Conservation (phyloP, 768 basidiomycete genomes). For the Postia placenta region DNA sequence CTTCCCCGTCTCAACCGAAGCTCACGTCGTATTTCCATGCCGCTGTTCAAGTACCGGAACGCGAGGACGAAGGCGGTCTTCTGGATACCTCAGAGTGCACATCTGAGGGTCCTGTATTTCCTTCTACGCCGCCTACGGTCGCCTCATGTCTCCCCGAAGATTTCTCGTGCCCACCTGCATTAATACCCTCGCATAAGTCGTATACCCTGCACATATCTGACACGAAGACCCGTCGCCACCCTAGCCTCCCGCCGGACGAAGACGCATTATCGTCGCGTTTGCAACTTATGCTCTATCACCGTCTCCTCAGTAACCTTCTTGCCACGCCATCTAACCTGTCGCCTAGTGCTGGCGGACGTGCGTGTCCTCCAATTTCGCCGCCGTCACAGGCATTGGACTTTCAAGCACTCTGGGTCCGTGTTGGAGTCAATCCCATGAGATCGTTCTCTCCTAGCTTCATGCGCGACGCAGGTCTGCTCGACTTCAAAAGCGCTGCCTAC, state of each 20-base stretch:
- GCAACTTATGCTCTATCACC: slow-evolving; percentile 76
- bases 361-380: neutral
- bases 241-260: slow-evolving; percentile 46
- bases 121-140: too few relatives aligned
- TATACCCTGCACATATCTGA: slow-evolving; percentile 47
- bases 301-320: slow-evolving; percentile 51
- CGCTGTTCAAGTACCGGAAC: neutral
- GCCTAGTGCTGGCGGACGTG: neutral
- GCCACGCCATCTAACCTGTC: slow-evolving; percentile 27
- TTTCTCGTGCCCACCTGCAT: too few relatives aligned
- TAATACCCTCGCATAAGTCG: slow-evolving; percentile 14
- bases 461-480: slow-evolving; percentile 17
- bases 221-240: slow-evolving; percentile 58
- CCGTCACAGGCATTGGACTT: slow-evolving; percentile 38
- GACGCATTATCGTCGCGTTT: slow-evolving; percentile 56
- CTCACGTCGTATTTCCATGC: slow-evolving; percentile 18
- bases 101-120: too few relatives aligned
- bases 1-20: slow-evolving; percentile 16
- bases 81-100: neutral
- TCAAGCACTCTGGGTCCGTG: slow-evolving; percentile 40
- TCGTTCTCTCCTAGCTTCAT: slow-evolving; percentile 49
- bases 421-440: slow-evolving; percentile 36
- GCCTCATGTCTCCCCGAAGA: too few relatives aligned
- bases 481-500: neutral
- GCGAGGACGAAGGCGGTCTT: neutral